These are phyloP conservation scores for Aspergillus bombycis DNA, from an alignment of 2,329 filamentous ascomycete species.

Conservation along the genomic window DNA sequence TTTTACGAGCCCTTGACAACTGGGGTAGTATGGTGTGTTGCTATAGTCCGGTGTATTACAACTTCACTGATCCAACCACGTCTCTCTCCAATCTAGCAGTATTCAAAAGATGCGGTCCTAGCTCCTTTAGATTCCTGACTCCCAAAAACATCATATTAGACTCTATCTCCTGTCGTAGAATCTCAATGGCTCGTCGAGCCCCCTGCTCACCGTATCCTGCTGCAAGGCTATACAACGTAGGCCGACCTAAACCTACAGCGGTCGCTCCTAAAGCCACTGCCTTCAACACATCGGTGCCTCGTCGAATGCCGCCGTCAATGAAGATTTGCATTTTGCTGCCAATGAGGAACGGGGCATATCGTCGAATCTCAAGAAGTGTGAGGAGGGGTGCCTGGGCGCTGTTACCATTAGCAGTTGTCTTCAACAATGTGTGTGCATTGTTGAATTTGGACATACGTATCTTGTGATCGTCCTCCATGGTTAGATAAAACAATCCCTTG, in stretches of 20 bases:
- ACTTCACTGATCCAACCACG: conserved; percentile 33
- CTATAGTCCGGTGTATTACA: conserved; percentile 19
- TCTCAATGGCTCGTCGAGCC: conserved; percentile 50
- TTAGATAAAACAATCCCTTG: conserved; percentile 49
- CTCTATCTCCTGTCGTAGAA: conserved; percentile 38
- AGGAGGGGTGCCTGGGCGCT: conserved; percentile 55
- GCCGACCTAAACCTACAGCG: conserved; percentile 65
- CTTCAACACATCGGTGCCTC: conserved; percentile 70
- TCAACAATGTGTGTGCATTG: neutral
- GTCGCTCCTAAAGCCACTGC: conserved; percentile 67
- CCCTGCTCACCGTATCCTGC: conserved; percentile 60
- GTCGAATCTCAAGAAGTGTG: conserved; percentile 65
- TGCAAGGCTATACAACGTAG: conserved; percentile 62
- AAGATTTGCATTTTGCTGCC: conserved; percentile 60
- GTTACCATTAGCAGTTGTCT: neutral
- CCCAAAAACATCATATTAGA: conserved; percentile 40
- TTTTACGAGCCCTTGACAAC: neutral
- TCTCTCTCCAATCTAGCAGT: conserved; percentile 35
- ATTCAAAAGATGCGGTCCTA: conserved; percentile 37
- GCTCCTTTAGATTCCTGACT: conserved; percentile 29
- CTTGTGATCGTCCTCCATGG: conserved; percentile 52
- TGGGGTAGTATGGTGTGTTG: neutral
- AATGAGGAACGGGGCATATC: conserved; percentile 63
- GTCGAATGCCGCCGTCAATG: conserved; percentile 66
- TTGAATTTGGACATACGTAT: conserved; percentile 33